Evolutionary conservation across 2,329 filamentous ascomycete species (phyloP), one percentile per base, ranked within the genome.

Genomic region (Lachnellula arida): DNA sequence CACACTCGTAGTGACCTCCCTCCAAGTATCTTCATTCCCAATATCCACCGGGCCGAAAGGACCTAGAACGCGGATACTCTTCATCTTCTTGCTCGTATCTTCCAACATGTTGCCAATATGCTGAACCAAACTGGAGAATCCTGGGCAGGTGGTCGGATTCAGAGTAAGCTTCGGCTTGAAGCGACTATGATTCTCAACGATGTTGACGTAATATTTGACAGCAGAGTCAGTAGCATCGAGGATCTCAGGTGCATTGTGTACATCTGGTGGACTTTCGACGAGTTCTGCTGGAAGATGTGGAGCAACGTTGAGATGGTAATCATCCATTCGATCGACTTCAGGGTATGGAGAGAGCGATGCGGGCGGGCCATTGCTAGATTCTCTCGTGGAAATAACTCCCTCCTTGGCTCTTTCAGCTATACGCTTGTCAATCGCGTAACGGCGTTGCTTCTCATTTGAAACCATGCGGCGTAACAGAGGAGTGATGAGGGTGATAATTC

Each of bases 401-500:
- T 11, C 35, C 28, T 42, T 46, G 37, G 19, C 58, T 40, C 54
- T 55, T 47, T 22, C 12, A 1, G 37, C 50, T 53, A 11, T 8
- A 32, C 17, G 55, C 56, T 42, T 56, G 56, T 55, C 48, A 25
- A 14, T 12, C n/a, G 65, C 67, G 57, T 70, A 70, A 23, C 57
- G 52, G 32, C 67, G 60, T 60, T 70, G 67, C 40, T 65, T 61
- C 54, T 70, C 68, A 49, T 71, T 71, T n/a, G 66, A 70, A 8
- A 71, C 67, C 62, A 68, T 65, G 8, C 68, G 67, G 14, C 68
- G 65, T 46, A 71, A 51, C 8, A 71, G 54, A 35, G 67, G 68
- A 23, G 61, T 68, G 19, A 70, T 57, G 6, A 61, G 50, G 7
- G 60, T 50, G 3, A 67, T 65, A 15, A 70, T 59, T 53, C 67